These are phyloP conservation scores for Cadophora malorum DNA, from an alignment of 2,329 filamentous ascomycete species.

Conservation along the genomic window DNA sequence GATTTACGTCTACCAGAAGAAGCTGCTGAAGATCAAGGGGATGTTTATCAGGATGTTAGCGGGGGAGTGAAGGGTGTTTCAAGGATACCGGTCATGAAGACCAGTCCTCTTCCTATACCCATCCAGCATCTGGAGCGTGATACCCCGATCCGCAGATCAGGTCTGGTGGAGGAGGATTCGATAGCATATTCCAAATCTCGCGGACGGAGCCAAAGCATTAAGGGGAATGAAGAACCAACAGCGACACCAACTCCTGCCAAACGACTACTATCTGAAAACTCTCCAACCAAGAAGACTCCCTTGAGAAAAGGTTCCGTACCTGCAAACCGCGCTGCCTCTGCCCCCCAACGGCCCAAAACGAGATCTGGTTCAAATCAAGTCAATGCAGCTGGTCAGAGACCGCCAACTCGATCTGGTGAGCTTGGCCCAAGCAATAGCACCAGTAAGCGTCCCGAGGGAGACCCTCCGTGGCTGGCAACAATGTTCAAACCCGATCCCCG, in stretches of 20 bases:
- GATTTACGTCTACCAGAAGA: slow-evolving; percentile 81
- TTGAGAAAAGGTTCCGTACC: slow-evolving; percentile 36
- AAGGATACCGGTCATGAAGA: slow-evolving; percentile 84
- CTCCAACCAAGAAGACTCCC: slow-evolving; percentile 58
- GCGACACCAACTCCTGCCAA: slow-evolving; percentile 49
- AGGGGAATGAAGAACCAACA: slow-evolving; percentile 60
- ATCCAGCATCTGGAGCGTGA: slow-evolving; percentile 76
- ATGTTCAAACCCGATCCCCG: slow-evolving; percentile 97
- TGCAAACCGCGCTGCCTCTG: slow-evolving; percentile 42
- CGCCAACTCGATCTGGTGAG: slow-evolving; percentile 66
- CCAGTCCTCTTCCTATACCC: slow-evolving; percentile 78
- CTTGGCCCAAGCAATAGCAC: slow-evolving; percentile 50
- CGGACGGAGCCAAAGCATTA: slow-evolving; percentile 72
- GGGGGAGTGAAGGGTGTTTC: slow-evolving; percentile 68
- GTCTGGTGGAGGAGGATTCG: slow-evolving; percentile 61
- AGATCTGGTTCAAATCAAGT: slow-evolving; percentile 61
- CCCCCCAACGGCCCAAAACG: slow-evolving; percentile 59
- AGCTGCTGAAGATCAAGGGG: slow-evolving; percentile 65
- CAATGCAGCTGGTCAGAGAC: slow-evolving; percentile 58
- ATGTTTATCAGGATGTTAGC: slow-evolving; percentile 58
- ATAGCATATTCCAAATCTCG: slow-evolving; percentile 67
- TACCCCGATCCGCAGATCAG: slow-evolving; percentile 67
- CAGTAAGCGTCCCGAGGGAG: slow-evolving; percentile 80
- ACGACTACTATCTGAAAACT: slow-evolving; percentile 51
- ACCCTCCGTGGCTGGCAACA: slow-evolving; percentile 92